Percentiles rank a stretch among this genome's conserved stretches.
Evolutionary conservation across 768 basidiomycete genomes (phyloP).

Genomic region (Chlorophyllum brunneum): DNA sequence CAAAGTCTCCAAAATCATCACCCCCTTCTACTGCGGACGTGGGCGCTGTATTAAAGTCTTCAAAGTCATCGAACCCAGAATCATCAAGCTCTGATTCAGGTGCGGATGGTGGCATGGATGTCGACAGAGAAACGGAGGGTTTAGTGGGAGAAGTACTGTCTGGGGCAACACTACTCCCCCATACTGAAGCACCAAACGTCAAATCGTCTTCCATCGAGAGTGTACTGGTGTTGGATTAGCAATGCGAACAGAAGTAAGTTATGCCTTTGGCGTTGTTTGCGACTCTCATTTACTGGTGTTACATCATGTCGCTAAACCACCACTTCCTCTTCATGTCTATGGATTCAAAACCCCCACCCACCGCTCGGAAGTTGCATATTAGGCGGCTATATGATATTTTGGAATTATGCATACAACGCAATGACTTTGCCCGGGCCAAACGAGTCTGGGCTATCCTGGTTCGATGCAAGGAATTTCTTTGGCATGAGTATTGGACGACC

Average conservation of each 20-base stretch:
- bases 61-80: conserved; percentile 51
- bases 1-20: conserved; percentile 86
- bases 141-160: conserved; percentile 24
- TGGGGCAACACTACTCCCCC: conserved; percentile 42
- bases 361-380: conserved; percentile 67
- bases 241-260: neutral
- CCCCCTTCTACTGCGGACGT: conserved; percentile 36
- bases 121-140: conserved; percentile 18
- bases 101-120: conserved; percentile 18
- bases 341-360: conserved; percentile 43
- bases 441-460: conserved; percentile 72
- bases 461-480: conserved; percentile 75
- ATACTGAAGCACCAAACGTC: conserved; percentile 68
- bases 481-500: conserved; percentile 68
- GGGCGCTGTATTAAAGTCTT: conserved; percentile 55
- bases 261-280: conserved; percentile 30
- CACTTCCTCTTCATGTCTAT: conserved; percentile 61
- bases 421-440: conserved; percentile 59
- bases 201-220: conserved; percentile 65
- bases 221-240: neutral
- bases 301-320: conserved; percentile 23
- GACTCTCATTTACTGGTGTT: neutral
- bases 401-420: conserved; percentile 64
- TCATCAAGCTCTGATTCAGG: conserved; percentile 28
- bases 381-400: conserved; percentile 73